Percentiles rank a stretch among this genome's conserved stretches.
Evolutionary conservation across 768 basidiomycete species (phyloP).

Genomic region (Exidia glandulosa): DNA sequence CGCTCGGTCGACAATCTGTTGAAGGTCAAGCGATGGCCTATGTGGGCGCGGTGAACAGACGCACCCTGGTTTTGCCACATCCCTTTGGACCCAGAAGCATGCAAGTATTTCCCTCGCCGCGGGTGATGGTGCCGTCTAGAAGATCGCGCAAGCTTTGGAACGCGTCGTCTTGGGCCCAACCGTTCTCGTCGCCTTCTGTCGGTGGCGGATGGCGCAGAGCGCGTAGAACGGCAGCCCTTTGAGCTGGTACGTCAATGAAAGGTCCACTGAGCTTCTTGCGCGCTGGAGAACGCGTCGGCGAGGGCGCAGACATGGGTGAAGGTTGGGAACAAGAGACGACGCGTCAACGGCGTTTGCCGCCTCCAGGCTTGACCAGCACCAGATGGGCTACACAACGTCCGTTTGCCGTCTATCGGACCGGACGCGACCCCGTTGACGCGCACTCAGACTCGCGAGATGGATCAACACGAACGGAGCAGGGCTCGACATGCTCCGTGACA

Average conservation of each 20-base stretch:
- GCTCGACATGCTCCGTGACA: slow-evolving; percentile 54
- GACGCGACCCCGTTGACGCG: not conserved
- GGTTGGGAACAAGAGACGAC: not conserved
- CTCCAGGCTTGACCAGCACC: not conserved
- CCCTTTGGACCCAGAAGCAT: slow-evolving; percentile 76
- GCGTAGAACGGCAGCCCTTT: slow-evolving; percentile 46
- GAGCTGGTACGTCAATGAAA: slow-evolving; percentile 32
- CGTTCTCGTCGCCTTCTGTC: slow-evolving; percentile 14
- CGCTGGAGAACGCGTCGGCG: not conserved
- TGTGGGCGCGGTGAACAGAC: slow-evolving; percentile 12
- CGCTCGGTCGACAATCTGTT: slow-evolving; percentile 51
- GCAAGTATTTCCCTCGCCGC: slow-evolving; percentile 92
- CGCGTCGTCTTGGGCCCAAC: slow-evolving; percentile 41
- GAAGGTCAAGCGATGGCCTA: not conserved
- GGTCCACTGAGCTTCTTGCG: not conserved
- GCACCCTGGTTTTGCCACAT: slow-evolving; percentile 74
- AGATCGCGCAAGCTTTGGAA: slow-evolving; percentile 49
- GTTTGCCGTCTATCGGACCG: not conserved
- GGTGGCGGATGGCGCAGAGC: slow-evolving; percentile 27
- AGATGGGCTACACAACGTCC: not conserved
- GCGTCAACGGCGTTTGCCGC: not conserved
- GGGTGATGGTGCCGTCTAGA: slow-evolving; percentile 57
- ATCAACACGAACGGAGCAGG: slow-evolving; percentile 70
- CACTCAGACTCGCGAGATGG: slow-evolving; percentile 61
- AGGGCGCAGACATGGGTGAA: not conserved